phyloP scores from a whole-genome alignment of 2,329 filamentous ascomycete genomes.

The Graphiopsis chlorocephala region DNA sequence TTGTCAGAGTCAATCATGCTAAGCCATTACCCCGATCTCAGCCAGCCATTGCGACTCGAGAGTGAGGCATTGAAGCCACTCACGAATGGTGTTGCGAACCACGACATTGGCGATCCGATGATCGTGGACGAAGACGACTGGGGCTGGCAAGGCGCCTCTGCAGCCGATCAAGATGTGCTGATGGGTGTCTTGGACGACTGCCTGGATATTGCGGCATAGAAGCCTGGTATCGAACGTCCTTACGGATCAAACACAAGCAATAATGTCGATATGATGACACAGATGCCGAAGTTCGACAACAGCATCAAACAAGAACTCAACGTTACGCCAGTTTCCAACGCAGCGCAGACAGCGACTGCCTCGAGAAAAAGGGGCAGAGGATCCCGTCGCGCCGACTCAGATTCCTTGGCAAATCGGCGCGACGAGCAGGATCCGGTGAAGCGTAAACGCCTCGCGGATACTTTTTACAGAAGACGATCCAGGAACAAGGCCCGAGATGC shows the following conservation, averaged over 20 bases:
- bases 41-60: conserved; percentile 15
- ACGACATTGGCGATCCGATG: conserved; percentile 32
- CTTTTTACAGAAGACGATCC: neutral
- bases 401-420: neutral
- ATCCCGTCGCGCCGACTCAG: neutral
- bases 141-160: conserved; percentile 38
- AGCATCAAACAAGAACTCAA: neutral
- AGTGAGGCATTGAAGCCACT: conserved; percentile 14
- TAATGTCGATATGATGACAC: neutral
- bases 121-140: conserved; percentile 37
- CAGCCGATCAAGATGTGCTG: conserved; percentile 29
- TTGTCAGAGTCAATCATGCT: conserved; percentile 65
- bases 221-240: neutral
- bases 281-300: neutral
- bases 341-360: neutral
- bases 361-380: neutral
- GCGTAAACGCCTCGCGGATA: neutral
- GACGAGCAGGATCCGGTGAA: neutral
- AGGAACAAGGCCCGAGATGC: neutral
- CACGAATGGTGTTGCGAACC: conserved; percentile 25
- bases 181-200: conserved; percentile 41
- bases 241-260: too few species aligned
- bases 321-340: neutral
- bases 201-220: conserved; percentile 20
- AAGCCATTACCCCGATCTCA: conserved; percentile 34